phyloP scores from a whole-genome alignment of 1,284 basidiomycete species.

The Puccinia hordei region DNA sequence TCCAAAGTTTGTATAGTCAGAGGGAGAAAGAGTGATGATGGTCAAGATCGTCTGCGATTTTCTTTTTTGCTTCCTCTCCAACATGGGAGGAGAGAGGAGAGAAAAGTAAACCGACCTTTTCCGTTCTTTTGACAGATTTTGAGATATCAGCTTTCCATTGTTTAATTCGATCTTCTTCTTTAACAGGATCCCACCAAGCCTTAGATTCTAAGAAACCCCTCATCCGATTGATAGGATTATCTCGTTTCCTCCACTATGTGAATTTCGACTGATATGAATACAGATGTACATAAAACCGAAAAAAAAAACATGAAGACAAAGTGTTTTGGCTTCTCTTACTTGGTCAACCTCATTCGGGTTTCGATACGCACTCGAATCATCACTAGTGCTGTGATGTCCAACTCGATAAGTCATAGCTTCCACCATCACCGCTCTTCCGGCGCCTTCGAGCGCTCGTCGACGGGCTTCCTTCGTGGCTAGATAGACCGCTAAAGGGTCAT shows the following conservation, averaged over 20 bases:
- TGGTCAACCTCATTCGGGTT: conserved; percentile 81
- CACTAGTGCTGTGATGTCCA: conserved; percentile 92
- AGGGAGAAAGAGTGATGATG: background rate
- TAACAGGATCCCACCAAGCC: conserved; percentile 32
- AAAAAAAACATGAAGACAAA: background rate
- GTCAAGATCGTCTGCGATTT: too few relatives aligned
- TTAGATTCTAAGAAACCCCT: conserved; percentile 74
- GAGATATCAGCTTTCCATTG: conserved; percentile 38
- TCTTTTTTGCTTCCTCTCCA: too few relatives aligned
- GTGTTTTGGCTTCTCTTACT: conserved; percentile 29
- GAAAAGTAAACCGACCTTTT: conserved; percentile 26
- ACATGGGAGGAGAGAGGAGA: background rate
- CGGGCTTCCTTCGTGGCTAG: conserved; percentile 79
- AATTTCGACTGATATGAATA: background rate
- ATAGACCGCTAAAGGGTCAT: conserved; percentile 85
- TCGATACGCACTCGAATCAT: conserved; percentile 89
- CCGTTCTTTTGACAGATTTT: conserved; percentile 28
- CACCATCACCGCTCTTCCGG: conserved; percentile 77
- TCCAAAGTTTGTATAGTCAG: background rate
- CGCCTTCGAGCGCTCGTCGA: conserved; percentile 71
- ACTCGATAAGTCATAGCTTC: conserved; percentile 94
- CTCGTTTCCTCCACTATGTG: conserved; percentile 60
- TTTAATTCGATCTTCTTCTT: conserved; percentile 33
- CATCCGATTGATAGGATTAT: conserved; percentile 85
- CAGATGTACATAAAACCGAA: background rate